These are phyloP conservation scores for Xylariales sp. DNA, from an alignment of 2,329 filamentous ascomycete genomes.

Conservation along the genomic window DNA sequence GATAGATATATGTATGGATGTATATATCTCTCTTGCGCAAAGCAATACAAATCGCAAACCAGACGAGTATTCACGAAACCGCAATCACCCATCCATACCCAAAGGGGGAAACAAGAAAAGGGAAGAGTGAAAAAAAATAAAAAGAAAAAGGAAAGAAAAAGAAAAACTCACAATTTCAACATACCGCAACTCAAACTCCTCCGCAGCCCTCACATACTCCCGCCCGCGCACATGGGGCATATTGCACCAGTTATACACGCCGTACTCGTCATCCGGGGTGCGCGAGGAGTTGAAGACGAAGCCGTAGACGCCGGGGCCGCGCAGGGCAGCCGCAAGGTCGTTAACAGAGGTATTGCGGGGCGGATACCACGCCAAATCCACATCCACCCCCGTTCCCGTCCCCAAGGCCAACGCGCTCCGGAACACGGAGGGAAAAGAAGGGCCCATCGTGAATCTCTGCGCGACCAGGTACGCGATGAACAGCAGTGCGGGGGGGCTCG, in stretches of 20 bases:
- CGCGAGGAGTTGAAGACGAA: slow-evolving; percentile 78
- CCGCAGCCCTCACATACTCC: slow-evolving; percentile 69
- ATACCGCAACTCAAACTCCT: slow-evolving; percentile 75
- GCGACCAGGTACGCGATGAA: not conserved
- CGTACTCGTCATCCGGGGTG: slow-evolving; percentile 67
- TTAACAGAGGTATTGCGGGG: slow-evolving; percentile 69
- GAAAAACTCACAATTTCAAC: slow-evolving; percentile 74
- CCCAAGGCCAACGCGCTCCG: not conserved
- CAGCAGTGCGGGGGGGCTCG: not conserved
- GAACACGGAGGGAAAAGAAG: too few species aligned
- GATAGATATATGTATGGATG: too few species aligned
- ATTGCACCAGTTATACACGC: slow-evolving; percentile 84
- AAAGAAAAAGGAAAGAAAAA: not conserved
- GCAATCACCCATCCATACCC: too few species aligned
- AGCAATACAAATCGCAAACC: too few species aligned
- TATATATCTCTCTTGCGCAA: too few species aligned
- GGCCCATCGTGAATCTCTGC: not conserved
- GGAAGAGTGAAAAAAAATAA: too few species aligned
- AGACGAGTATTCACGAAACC: too few species aligned
- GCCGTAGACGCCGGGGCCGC: slow-evolving; percentile 71
- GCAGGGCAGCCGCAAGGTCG: slow-evolving; percentile 67
- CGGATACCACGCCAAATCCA: slow-evolving; percentile 67
- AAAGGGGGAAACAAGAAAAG: too few species aligned
- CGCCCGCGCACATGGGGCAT: slow-evolving; percentile 82
- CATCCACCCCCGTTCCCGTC: not conserved